phyloP scores from a whole-genome alignment of 2,329 filamentous ascomycete species.

The Sporothrix brasiliensis region DNA sequence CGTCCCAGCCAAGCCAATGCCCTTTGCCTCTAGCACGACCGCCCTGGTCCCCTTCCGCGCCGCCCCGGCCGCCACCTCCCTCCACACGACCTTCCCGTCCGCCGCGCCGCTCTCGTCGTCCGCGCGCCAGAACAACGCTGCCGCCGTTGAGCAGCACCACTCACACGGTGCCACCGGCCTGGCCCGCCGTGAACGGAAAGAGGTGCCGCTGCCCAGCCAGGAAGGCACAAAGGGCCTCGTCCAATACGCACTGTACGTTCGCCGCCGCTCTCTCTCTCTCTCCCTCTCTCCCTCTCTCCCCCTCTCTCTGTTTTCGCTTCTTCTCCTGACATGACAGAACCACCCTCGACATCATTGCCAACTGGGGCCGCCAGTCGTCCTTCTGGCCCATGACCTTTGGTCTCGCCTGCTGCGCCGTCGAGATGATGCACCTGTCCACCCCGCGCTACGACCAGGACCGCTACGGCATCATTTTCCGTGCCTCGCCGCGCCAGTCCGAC shows the following conservation, averaged over 20 bases:
- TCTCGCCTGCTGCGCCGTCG: constrained; percentile 84
- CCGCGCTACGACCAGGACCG: constrained; percentile 89
- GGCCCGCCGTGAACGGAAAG: constrained; percentile 61
- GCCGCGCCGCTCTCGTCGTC: constrained; percentile 65
- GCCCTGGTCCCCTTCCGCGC: constrained; percentile 67
- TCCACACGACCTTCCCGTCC: constrained; percentile 60
- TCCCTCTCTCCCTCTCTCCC: too few species aligned
- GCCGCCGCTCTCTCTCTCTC: background rate
- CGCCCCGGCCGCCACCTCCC: constrained; percentile 41
- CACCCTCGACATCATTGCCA: constrained; percentile 75
- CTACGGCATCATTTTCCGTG: constrained; percentile 86
- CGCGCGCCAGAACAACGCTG: constrained; percentile 64
- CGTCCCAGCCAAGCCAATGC: constrained; percentile 63
- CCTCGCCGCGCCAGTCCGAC: constrained; percentile 83
- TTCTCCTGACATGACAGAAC: constrained; percentile 55
- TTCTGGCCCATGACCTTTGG: constrained; percentile 89
- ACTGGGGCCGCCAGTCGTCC: constrained; percentile 83
- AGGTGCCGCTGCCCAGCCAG: constrained; percentile 77
- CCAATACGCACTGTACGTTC: constrained; percentile 82
- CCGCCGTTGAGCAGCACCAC: constrained; percentile 53
- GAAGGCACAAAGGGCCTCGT: constrained; percentile 77
- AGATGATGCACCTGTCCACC: constrained; percentile 91
- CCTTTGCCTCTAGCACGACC: constrained; percentile 39
- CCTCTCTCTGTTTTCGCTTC: too few species aligned
- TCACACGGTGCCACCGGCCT: constrained; percentile 49